Base-by-base conservation (phyloP, 2,329 filamentous ascomycete genomes). In the Scolecobasidium constrictum region DNA sequence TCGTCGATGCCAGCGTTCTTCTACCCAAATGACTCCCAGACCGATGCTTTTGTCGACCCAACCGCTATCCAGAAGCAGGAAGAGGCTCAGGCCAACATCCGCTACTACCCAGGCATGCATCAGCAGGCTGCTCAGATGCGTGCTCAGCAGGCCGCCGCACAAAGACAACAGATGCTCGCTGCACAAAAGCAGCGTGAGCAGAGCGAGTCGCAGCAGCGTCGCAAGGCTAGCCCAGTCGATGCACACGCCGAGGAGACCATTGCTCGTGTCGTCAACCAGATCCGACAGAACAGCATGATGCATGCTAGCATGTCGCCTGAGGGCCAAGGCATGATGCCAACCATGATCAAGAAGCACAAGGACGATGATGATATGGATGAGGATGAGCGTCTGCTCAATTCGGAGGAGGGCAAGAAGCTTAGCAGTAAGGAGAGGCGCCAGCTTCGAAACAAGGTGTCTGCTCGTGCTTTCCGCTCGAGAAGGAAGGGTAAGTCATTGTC, bases 331-430 rank as follows among this genome's bases (percentile, higher is more conserved):
- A 59, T 72, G 11, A 61, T 80, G n/a, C 71, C 78, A 44, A 81
- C 86, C 58, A 75, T 86, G 52, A 71, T 81, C 39, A 81, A 81
- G 49, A 66, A 76, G 49, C 88, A 81, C 73, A 96, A 96, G 72
- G 87, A 95, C 35, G 88, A 96, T 55, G 88, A 95, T 48, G 90
- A 96, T 42, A 96, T 98, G 44, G 92, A 98, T 53, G 90, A 95
- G 62, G 92, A 96, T 54, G 92, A 96, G 71, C 77, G 86, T 51
- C 72, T 95, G 7, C 72, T 95, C 38, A 86, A 86, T n/a, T 95
- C 87, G 47, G 92, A 98, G 56, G 90, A 95, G 66, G 92, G 90
- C 55, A 98, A 98, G 80, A 95, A 95, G 71, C 75, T 98, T n/a
- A 92, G 81, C 65, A 94, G 86, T 71, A 96, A 96, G 68, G 88